Evolutionary conservation across 75 land plant genomes (phyloP).

Genomic region (Pseudotsuga menziesii): DNA sequence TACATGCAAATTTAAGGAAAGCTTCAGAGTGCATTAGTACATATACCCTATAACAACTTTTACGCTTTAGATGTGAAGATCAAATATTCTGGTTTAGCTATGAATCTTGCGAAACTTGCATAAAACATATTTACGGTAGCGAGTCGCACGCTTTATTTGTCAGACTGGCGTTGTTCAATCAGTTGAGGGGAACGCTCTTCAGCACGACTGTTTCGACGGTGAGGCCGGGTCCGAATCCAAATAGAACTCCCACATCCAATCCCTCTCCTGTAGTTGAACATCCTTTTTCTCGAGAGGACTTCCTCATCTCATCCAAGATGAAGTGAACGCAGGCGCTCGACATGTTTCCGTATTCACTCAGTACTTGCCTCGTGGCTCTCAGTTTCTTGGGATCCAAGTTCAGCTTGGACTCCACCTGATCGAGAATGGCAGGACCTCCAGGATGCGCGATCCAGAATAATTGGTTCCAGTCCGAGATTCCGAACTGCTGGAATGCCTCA

Average conservation of each 20-base stretch:
- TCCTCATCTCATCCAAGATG: conserved; percentile 1
- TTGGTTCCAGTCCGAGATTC: conserved; percentile 33
- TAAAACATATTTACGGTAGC: too few relatives aligned
- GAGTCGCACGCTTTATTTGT: too few relatives aligned
- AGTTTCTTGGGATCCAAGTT: conserved; percentile 29
- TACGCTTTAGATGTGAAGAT: too few relatives aligned
- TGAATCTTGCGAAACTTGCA: too few relatives aligned
- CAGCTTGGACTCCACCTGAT: conserved; percentile 31
- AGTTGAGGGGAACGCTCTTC: background rate
- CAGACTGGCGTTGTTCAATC: too few relatives aligned
- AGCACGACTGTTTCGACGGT: conserved; percentile 30
- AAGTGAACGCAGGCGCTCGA: background rate
- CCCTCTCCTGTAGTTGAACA: conserved; percentile 31
- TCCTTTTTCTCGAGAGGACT: conserved; percentile 1
- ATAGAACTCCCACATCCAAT: conserved; percentile 22
- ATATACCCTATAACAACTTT: too few relatives aligned
- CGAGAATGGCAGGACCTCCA: conserved; percentile 44
- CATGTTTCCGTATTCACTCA: conserved; percentile 29
- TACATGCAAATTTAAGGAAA: too few relatives aligned
- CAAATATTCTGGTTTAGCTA: too few relatives aligned
- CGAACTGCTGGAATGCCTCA: conserved; percentile 29
- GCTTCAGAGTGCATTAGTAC: too few relatives aligned
- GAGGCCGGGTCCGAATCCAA: conserved; percentile 22
- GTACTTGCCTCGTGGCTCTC: conserved; percentile 33
- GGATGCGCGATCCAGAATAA: conserved; percentile 55